phyloP scores from a whole-genome alignment of 2,329 filamentous ascomycete genomes.

The Hawksworthiomyces lignivorus region DNA sequence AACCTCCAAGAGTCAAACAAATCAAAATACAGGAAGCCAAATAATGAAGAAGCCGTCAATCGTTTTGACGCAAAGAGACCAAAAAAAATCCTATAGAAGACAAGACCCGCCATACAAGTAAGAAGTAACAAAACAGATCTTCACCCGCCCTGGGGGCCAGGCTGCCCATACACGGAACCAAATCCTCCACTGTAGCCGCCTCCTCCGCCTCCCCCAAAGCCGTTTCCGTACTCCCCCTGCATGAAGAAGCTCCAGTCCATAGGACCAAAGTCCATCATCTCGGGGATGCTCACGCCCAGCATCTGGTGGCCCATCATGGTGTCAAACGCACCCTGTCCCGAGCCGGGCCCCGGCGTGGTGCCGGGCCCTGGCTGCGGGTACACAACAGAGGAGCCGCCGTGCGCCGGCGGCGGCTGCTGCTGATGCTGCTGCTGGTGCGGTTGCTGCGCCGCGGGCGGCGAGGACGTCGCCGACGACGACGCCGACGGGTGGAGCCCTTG shows the following conservation, averaged over 20 bases:
- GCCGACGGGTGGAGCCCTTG: conserved; percentile 7
- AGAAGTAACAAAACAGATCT: neutral
- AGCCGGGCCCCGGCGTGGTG: conserved; percentile 4
- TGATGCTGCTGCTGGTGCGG: conserved; percentile 26
- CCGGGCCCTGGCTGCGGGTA: conserved; percentile 3
- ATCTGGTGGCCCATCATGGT: conserved; percentile 7
- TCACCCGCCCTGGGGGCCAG: conserved; percentile 14
- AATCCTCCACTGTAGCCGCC: conserved; percentile 15
- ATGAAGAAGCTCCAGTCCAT: conserved; percentile 45
- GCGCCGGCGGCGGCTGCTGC: conserved; percentile 33
- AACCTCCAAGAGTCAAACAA: too few species aligned
- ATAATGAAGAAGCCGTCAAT: neutral
- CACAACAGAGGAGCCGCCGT: neutral
- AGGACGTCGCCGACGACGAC: conserved; percentile 9
- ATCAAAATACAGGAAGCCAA: neutral
- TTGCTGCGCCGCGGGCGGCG: conserved; percentile 14
- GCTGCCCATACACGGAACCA: conserved; percentile 11
- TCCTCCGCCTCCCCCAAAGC: neutral
- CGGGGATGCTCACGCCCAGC: conserved; percentile 17
- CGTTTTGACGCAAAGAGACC: neutral
- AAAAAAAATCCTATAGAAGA: neutral
- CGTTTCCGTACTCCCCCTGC: conserved; percentile 27
- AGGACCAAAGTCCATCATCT: conserved; percentile 22
- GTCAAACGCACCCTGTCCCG: conserved; percentile 11
- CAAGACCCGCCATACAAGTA: neutral